Base-by-base conservation (phyloP, 2,329 filamentous ascomycete genomes). In the Teratosphaeria viscida region DNA sequence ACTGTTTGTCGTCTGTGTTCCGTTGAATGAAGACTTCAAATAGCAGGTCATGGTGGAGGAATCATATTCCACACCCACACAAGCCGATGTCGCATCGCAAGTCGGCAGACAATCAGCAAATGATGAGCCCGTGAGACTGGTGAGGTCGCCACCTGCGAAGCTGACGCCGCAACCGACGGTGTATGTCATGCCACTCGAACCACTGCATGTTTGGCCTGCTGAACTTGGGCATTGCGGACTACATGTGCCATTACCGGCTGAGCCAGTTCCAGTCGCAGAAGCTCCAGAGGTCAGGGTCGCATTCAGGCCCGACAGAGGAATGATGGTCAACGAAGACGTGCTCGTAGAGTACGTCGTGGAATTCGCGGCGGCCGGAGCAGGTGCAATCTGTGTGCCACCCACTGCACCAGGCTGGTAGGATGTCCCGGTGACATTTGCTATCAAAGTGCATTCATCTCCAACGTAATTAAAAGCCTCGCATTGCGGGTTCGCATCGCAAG, bases 391-490 rank as follows among this genome's bases (percentile, higher is more conserved):
- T 3, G 57, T 58, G 6, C 59, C 67, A 19, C 63, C 66, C 2
- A 67, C 61, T 16, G 64, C 69, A 52, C 65, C 66, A 23, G 64
- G 59, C 11, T 64, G 54, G 16, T 57, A 34, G 6, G 57, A 59
- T 14, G 65, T 64, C 7, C 70, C 68, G 14, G 66, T 68, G 8
- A 71, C 62, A 3, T 61, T 37, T 55, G 67, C 69, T 54, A 72
- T 66, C 8, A 72, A 54, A 1, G 67, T 70, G 57, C 70, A 72
- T 16, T 68, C 61, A 23, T 57, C 66, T 8, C 59, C 63, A 23
- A 67, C 62, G 57, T 68, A 71, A 47, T 71, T 70, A 53, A 68
- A 62, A 1, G 66, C 69, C 6, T 67, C 66, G 54, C 71, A 73
- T 3, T 62, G 58, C 5, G 61, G 55, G 5, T 64, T 70, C 14